These are phyloP conservation scores for Paxillus involutus DNA, from an alignment of 768 basidiomycete genomes.

Conservation along the genomic window DNA sequence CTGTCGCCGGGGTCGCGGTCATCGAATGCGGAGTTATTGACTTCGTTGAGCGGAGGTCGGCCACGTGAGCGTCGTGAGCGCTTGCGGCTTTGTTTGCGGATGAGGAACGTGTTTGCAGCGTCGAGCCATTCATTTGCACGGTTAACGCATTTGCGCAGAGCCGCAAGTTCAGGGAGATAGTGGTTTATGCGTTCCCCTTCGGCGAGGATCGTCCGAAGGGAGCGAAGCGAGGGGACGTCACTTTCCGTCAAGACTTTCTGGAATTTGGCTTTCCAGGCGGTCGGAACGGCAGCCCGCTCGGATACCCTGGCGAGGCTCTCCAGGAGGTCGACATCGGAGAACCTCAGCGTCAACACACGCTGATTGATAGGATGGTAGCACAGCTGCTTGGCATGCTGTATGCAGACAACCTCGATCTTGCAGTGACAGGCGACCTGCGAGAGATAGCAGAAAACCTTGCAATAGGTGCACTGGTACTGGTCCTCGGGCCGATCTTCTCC, in stretches of 20 bases:
- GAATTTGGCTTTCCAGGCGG: slow-evolving; percentile 74
- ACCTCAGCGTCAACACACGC: slow-evolving; percentile 72
- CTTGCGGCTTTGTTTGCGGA: slow-evolving; percentile 79
- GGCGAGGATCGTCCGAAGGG: slow-evolving; percentile 76
- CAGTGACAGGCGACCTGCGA: slow-evolving; percentile 88
- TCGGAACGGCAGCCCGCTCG: slow-evolving; percentile 72
- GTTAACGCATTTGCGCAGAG: slow-evolving; percentile 76
- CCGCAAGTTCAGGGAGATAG: slow-evolving; percentile 65
- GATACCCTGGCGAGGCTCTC: slow-evolving; percentile 66
- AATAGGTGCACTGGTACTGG: slow-evolving; percentile 91
- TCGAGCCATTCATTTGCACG: slow-evolving; percentile 90
- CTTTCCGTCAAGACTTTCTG: slow-evolving; percentile 65
- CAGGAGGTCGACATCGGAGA: slow-evolving; percentile 74
- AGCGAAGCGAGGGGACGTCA: slow-evolving; percentile 70
- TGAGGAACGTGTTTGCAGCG: slow-evolving; percentile 71
- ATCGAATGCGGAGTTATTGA: slow-evolving; percentile 32
- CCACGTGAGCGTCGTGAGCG: slow-evolving; percentile 66
- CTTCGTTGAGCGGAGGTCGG: slow-evolving; percentile 46
- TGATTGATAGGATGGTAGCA: slow-evolving; percentile 64
- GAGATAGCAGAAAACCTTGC: slow-evolving; percentile 94
- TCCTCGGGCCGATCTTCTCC: slow-evolving; percentile 86
- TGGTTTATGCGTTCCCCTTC: slow-evolving; percentile 89
- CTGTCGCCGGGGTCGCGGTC: slow-evolving; percentile 60
- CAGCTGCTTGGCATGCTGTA: slow-evolving; percentile 77
- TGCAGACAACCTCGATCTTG: slow-evolving; percentile 77